Percentiles rank a stretch among this genome's conserved stretches.
phyloP scores from a whole-genome alignment of 192 early-diverging fungal species.

The Entomortierella lignicola region DNA sequence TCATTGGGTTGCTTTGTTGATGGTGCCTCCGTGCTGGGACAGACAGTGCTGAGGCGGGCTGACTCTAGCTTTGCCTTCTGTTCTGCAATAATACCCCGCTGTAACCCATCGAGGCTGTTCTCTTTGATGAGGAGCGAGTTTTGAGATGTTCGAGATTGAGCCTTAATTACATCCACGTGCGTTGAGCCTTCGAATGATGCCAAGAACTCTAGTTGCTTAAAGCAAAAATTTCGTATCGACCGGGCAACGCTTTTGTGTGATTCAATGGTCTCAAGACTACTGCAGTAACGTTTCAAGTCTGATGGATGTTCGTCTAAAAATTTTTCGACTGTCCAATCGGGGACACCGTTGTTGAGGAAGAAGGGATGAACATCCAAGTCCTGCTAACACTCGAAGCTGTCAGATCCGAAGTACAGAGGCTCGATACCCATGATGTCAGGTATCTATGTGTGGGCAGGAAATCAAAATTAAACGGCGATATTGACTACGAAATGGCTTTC shows the following conservation, averaged over 20 bases:
- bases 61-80: conserved; percentile 16
- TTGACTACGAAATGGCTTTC: not conserved
- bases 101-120: conserved; percentile 21
- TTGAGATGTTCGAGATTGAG: conserved; percentile 32
- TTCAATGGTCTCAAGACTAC: conserved; percentile 13
- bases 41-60: too few species aligned
- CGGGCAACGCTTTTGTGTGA: conserved; percentile 13
- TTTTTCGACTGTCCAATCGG: conserved; percentile 16
- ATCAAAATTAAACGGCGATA: conserved; percentile 5
- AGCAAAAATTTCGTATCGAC: conserved; percentile 22
- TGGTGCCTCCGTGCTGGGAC: too few species aligned
- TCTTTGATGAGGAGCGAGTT: conserved; percentile 29
- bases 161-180: conserved; percentile 15
- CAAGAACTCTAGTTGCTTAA: conserved; percentile 13
- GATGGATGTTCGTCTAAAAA: conserved; percentile 29
- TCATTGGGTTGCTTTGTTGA: too few species aligned
- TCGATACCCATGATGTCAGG: conserved; percentile 3
- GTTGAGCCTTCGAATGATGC: conserved; percentile 20
- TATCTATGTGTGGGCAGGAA: not conserved
- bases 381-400: conserved; percentile 9
- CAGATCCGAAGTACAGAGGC: conserved; percentile 28
- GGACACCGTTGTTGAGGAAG: conserved; percentile 24
- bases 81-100: conserved; percentile 20
- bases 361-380: conserved; percentile 20
- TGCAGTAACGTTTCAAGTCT: conserved; percentile 18